Evolutionary conservation across 2,329 filamentous ascomycete genomes (phyloP).

Genomic region (Aspergillus pseudotamarii): DNA sequence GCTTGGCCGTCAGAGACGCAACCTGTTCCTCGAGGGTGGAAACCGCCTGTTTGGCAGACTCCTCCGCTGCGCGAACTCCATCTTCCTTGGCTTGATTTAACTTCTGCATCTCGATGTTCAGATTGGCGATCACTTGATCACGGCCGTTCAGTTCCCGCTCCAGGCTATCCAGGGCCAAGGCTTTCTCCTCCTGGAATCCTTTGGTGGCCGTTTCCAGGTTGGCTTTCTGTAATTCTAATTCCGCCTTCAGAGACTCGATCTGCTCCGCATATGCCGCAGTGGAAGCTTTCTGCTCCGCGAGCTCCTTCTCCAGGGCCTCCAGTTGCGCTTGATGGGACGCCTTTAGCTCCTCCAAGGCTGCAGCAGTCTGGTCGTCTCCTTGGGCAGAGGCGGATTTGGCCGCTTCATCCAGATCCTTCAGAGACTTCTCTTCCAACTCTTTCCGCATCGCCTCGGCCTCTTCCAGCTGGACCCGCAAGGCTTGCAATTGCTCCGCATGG

Average conservation of each 20-base stretch:
- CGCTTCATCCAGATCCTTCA: conserved; percentile 43
- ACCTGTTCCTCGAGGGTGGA: conserved; percentile 39
- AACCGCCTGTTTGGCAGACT: conserved; percentile 32
- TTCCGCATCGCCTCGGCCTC: conserved; percentile 41
- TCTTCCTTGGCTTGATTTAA: conserved; percentile 40
- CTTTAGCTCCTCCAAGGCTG: conserved; percentile 43
- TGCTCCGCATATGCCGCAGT: conserved; percentile 32
- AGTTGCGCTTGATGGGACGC: conserved; percentile 38
- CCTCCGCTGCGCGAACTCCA: conserved; percentile 37
- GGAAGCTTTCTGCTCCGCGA: conserved; percentile 37
- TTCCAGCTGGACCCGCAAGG: conserved; percentile 35
- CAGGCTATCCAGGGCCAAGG: conserved; percentile 32
- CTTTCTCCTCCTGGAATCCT: conserved; percentile 34
- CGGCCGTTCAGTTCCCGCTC: conserved; percentile 39
- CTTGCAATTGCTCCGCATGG: conserved; percentile 37
- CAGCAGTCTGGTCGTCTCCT: conserved; percentile 38
- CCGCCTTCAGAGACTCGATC: conserved; percentile 32
- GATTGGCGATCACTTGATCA: conserved; percentile 41
- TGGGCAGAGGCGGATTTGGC: conserved; percentile 38
- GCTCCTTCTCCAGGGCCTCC: conserved; percentile 37
- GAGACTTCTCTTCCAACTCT: conserved; percentile 39
- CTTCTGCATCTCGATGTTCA: conserved; percentile 42
- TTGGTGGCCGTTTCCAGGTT: conserved; percentile 32
- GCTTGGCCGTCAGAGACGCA: conserved; percentile 37
- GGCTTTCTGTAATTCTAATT: conserved; percentile 35